Evolutionary conservation across 202 grass and related monocot species (phyloP), one percentile per base, ranked within the genome.

Genomic region (Zoysia matrella): DNA sequence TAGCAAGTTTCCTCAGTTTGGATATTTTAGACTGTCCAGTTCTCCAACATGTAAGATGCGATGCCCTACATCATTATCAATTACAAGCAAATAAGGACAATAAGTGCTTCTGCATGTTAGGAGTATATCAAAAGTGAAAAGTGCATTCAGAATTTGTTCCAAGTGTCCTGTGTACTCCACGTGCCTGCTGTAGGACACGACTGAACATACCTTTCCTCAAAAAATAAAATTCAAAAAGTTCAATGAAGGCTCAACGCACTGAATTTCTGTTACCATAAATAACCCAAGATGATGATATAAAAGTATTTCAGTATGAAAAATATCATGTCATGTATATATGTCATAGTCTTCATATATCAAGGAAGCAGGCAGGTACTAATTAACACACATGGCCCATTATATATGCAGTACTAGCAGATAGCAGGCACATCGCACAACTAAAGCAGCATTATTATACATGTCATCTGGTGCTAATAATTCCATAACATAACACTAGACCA

Each of bases 101-200:
- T n/a, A 69, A 6, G 45, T 47, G 47, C 9, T 11, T 36, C 63
- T 40, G 60, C 60, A 39, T 47, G 45, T 47, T 3, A 47, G 45
- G 5, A 4, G 4, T 4, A 63, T 8, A 40, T 63, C 1, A 43
- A 42, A 66, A 46, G 51, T 56, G 41, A 58, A 52, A 73, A 51
- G 15, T 67, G 15, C 14, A 16, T 1, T 13, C 40, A 44, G 80
- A 88, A 83, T 73, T 67, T 79, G 52, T 83, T 68, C 80, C 11
- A 83, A 52, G 44, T 74, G 44, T 72, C 60, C 15, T 63, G 8
- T 36, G n/a, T 53, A 67, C 4, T 52, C 22, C 22, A 22, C 22
- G 22, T 22, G 22, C 44, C 13, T 52, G 53, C 74, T 78, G 60
- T 78, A 39, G 67, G 74, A 53, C 40, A 78, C 67, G 77, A 52